phyloP scores from a whole-genome alignment of 495 filamentous ascomycete species.

The Aspergillus carlsbadensis region DNA sequence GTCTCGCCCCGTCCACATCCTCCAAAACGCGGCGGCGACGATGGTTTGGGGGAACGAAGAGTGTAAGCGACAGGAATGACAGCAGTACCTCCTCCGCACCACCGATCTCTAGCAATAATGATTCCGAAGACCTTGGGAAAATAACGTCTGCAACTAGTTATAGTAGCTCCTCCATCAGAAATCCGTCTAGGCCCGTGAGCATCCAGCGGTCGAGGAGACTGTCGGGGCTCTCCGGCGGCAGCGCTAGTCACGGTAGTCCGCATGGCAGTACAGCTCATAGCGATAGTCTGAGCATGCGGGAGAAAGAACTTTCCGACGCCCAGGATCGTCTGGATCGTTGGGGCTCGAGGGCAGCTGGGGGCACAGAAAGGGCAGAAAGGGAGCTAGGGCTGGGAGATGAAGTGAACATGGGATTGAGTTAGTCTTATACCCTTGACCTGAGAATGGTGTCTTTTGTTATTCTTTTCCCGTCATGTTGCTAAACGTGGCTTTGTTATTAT shows the following conservation, averaged over 20 bases:
- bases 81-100: slow-evolving; percentile 26
- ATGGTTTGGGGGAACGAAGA: slow-evolving; percentile 45
- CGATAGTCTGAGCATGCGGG: slow-evolving; percentile 39
- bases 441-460: neutral
- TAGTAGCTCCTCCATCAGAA: slow-evolving; percentile 19
- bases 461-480: neutral
- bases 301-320: slow-evolving; percentile 51
- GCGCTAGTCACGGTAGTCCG: slow-evolving; percentile 27
- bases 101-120: slow-evolving; percentile 22
- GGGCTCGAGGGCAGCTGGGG: slow-evolving; percentile 38
- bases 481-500: neutral
- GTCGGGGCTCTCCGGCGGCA: slow-evolving; percentile 21
- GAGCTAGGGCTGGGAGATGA: slow-evolving; percentile 52
- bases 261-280: slow-evolving; percentile 38
- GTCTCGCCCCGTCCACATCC: slow-evolving; percentile 31
- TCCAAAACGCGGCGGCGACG: slow-evolving; percentile 38
- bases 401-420: slow-evolving; percentile 55
- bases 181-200: slow-evolving; percentile 34
- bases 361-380: slow-evolving; percentile 43
- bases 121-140: slow-evolving; percentile 25
- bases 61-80: slow-evolving; percentile 28
- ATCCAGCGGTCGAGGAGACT: slow-evolving; percentile 30
- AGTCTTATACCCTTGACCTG: slow-evolving; percentile 10
- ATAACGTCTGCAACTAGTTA: slow-evolving; percentile 23
- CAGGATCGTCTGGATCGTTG: slow-evolving; percentile 47